Evolutionary conservation across 306 rosid species (phyloP), one percentile per base, ranked within the genome.

Genomic region (Sindora glabra): DNA sequence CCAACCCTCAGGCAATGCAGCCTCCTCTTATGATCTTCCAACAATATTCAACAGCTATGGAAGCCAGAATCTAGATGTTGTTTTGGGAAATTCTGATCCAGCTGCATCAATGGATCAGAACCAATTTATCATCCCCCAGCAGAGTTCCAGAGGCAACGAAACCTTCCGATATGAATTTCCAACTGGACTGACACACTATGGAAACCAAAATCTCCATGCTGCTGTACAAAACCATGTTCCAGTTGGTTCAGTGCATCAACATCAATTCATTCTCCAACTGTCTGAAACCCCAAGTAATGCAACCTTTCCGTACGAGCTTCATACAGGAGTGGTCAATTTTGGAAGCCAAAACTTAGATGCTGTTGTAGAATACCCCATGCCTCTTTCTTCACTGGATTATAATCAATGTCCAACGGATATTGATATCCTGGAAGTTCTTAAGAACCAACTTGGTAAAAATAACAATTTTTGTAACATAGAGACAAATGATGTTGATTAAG

Each of bases 401-500:
- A 58, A 40, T 25, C 68, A 64, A 69, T 29, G 72, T 33, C 34
- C 27, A 16, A 27, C 8, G n/a, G 77, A 27, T 8, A 63, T 37
- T 49, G 47, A 65, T 22, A 4, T 67, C 22, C 52, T 67, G 37
- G 56, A 56, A 30, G 44, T 48, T 38, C 74, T 73, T 19, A 74
- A 68, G 55, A 82, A 66, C 40, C 72, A 77, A 36, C 62, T 9
- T 3, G 72, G 55, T 7, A 50, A 32, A 10, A 44, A 14, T 26
- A 38, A 68, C 8, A 27, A 17, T 45, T 37, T 22, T 62, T 41
- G 26, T 14, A 18, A 41, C 51, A 9, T 50, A n/a, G 23, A 48
- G 63, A 36, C 60, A 3, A 46, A 16, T 19, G 59, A 68, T 14
- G 18, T 71, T 49, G 62, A 64, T 24, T 48, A 21, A 23, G 21